Evolutionary conservation across 208 protist genomes (phyloP), one percentile per base, ranked within the genome.

Genomic region (Naegleria gruberi): DNA sequence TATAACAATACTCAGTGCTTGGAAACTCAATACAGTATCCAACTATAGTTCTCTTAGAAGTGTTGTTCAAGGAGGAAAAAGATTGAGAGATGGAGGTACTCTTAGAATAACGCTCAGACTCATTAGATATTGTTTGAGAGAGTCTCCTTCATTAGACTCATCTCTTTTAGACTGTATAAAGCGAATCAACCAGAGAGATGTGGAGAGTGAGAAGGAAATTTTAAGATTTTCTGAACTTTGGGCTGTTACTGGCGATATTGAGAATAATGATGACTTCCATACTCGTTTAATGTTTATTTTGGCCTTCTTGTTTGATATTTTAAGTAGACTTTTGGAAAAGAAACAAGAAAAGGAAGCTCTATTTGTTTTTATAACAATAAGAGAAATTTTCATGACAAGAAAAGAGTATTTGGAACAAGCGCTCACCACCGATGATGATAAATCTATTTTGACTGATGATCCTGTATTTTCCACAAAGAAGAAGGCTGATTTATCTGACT

Each of bases 141-240:
- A 84, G 37, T 57, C 43, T 34, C 12, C 26, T 42, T 19, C 7
- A 46, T 8, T 51, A 0, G 23, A 82, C 12, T 4, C 19, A 19
- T 15, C 43, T 19, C 40, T 57, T 40, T 47, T 90, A n/a, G 42
- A 84, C 7, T 42, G 8, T 12, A 82, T 90, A 2, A 45, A 41
- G 34, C 5, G 0, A 8, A 90, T 90, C 26, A 82, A 57, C 43
- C 0, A 74, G 40, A 45, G 87, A 74, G 87, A 90, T 84, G 12
- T 85, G 26, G 87, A 90, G n/a, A 41, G 10, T 42, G 87, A 90
- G 40, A 74, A 74, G 26, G 87, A 90, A 55, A 90, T 82, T 47
- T 19, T 46, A 34, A 82, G 34, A 90, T 90, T 74, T 74, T 42
- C 26, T 10, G 87, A 90, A 37, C 43, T 90, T 3, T 90, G 87